These are phyloP conservation scores for Suillus lakei DNA, from an alignment of 768 basidiomycete species.

Conservation along the genomic window DNA sequence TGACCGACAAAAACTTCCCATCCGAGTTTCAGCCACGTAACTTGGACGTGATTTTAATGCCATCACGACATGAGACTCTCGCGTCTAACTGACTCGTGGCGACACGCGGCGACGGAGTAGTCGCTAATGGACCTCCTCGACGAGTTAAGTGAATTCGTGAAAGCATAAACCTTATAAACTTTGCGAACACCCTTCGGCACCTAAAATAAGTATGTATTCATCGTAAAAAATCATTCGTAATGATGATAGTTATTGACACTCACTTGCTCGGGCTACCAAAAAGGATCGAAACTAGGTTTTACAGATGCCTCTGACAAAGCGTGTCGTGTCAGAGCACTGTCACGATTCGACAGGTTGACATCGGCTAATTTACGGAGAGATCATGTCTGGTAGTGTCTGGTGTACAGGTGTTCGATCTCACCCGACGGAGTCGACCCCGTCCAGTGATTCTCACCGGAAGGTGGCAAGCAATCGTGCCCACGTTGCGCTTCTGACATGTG, in stretches of 20 bases:
- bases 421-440: not conserved
- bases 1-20: not conserved
- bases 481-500: not conserved
- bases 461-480: not conserved
- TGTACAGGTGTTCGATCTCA: not conserved
- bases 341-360: not conserved
- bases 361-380: not conserved
- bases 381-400: not conserved
- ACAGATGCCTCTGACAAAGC: not conserved
- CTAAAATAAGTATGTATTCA: not conserved
- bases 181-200: not conserved
- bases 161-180: constrained; percentile 3
- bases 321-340: not conserved
- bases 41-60: not conserved
- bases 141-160: not conserved
- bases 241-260: not conserved
- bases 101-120: not conserved
- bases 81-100: not conserved
- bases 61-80: not conserved
- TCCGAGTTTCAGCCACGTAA: not conserved
- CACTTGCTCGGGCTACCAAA: not conserved
- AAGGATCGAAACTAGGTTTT: not conserved
- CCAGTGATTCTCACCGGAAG: not conserved
- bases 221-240: not conserved
- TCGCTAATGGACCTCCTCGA: not conserved